These are phyloP conservation scores for Silene vulgaris DNA, from an alignment of 179 eudicot species.

Conservation along the genomic window DNA sequence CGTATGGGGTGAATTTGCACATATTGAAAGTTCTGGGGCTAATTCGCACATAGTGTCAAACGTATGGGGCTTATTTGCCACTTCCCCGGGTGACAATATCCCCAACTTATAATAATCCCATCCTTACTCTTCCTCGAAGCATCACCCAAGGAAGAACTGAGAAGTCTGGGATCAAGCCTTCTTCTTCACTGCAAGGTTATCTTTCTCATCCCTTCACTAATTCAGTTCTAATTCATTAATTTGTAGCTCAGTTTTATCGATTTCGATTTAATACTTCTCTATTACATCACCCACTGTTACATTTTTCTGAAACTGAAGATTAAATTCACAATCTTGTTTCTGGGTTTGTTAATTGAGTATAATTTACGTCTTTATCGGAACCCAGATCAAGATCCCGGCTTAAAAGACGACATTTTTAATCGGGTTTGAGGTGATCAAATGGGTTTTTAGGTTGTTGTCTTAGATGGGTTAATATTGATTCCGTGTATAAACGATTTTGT, in stretches of 20 bases:
- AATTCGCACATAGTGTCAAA: no score
- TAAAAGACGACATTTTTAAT: conserved; percentile 2
- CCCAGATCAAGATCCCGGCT: conserved; percentile 24
- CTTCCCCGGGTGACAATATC: background rate
- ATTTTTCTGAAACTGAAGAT: background rate
- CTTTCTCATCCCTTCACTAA: background rate
- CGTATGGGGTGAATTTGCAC: no score
- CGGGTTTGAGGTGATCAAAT: background rate
- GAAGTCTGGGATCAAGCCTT: conserved; percentile 6
- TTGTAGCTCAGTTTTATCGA: background rate
- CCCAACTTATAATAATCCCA: background rate
- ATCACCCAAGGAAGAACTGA: background rate
- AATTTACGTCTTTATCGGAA: conserved; percentile 6
- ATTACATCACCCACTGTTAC: conserved; percentile 2
- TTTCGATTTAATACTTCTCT: background rate
- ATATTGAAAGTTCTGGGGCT: no score
- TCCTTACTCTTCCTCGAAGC: background rate
- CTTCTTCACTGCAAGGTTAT: conserved; percentile 7
- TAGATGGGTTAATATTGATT: conserved; percentile 2
- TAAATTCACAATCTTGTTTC: conserved; percentile 4
- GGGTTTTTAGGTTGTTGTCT: background rate
- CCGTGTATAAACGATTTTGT: background rate
- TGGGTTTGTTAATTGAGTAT: conserved; percentile 15
- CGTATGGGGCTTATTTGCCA: no score
- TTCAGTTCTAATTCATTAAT: background rate